Evolutionary conservation across 176 grass and related monocot genomes (phyloP).

Genomic region (Aechmea fasciata): DNA sequence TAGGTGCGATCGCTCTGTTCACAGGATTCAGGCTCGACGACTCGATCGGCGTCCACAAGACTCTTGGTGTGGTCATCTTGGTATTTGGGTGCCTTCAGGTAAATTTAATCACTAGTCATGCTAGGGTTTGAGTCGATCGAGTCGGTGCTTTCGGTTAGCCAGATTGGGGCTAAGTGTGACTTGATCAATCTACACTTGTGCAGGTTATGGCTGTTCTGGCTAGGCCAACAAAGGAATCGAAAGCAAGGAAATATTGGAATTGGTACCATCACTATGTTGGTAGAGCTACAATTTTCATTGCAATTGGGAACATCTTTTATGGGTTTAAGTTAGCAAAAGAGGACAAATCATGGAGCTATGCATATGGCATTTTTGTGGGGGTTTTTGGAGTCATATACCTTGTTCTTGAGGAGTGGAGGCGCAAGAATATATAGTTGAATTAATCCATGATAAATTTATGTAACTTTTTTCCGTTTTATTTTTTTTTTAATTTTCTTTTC

Average conservation of each 20-base stretch:
- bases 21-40: conserved; percentile 27
- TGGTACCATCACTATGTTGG: conserved; percentile 37
- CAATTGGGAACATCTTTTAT: conserved; percentile 32
- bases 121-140: no score
- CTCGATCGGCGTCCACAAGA: conserved; percentile 11
- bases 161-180: neutral
- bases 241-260: conserved; percentile 29
- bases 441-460: neutral
- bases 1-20: conserved; percentile 17
- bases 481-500: neutral
- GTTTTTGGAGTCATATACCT: conserved; percentile 12
- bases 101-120: neutral
- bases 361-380: conserved; percentile 18
- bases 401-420: conserved; percentile 30
- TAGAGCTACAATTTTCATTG: conserved; percentile 13
- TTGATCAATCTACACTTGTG: neutral
- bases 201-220: conserved; percentile 13
- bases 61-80: conserved; percentile 18
- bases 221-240: conserved; percentile 2
- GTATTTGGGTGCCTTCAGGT: conserved; percentile 22
- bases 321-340: conserved; percentile 25
- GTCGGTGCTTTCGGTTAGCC: neutral
- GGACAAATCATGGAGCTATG: conserved; percentile 25
- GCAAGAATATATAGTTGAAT: conserved; percentile 2
- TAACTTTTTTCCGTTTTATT: neutral